Evolutionary conservation across 306 rosid species (phyloP).

Genomic region (Arachis hypogaea): DNA sequence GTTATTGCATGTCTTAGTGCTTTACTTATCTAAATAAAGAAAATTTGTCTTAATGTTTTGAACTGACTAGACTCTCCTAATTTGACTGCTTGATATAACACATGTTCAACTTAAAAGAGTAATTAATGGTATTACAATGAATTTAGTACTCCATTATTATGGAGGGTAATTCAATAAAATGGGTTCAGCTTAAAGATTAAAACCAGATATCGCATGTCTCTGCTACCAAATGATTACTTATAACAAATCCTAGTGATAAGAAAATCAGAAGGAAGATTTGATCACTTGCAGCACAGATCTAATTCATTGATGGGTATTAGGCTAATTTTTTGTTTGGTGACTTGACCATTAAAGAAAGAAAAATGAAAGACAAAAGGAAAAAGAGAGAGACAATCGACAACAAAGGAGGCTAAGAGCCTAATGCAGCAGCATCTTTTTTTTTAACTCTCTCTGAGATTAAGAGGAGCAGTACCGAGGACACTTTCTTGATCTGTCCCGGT

Average conservation of each 20-base stretch:
- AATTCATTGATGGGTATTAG: not conserved
- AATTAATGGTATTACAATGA: not conserved
- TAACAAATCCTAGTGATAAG: not conserved
- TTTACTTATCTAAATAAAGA: too few species aligned
- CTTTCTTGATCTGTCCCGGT: too few species aligned
- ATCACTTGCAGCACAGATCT: not conserved
- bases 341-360: too few species aligned
- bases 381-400: too few species aligned
- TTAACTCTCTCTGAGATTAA: too few species aligned
- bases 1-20: too few species aligned
- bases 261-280: not conserved
- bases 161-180: not conserved
- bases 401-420: too few species aligned
- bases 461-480: too few species aligned
- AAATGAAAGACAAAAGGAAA: too few species aligned
- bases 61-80: not conserved
- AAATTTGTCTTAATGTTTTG: not conserved
- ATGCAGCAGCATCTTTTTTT: too few species aligned
- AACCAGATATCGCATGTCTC: not conserved
- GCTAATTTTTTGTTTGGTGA: too few species aligned
- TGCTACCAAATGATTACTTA: conserved; percentile 1
- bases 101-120: too few species aligned
- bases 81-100: not conserved
- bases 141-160: not conserved
- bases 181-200: not conserved